A percentile compares a stretch with the other conserved stretches of the same genome.
Conservation (phyloP, 257 asterid species). For the Ocimum tenuiflorum region DNA sequence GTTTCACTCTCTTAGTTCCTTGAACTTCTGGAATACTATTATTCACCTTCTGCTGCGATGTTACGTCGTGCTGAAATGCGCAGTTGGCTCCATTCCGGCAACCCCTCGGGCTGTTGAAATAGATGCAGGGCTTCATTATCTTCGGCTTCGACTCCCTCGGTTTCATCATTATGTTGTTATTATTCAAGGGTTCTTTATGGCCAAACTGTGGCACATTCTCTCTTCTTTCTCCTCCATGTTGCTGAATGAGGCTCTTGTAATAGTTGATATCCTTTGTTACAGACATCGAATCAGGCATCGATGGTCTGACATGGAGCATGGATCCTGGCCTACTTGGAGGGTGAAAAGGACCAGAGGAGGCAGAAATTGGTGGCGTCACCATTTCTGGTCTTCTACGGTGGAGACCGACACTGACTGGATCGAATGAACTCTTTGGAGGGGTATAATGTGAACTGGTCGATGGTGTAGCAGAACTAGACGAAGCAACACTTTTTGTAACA, state of each 20-base stretch:
- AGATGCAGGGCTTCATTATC: slow-evolving; percentile 47
- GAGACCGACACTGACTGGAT: slow-evolving; percentile 19
- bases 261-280: slow-evolving; percentile 59
- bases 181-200: slow-evolving; percentile 25
- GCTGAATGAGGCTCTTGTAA: slow-evolving; percentile 79
- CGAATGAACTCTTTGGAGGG: slow-evolving; percentile 21
- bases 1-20: slow-evolving; percentile 48
- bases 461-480: slow-evolving; percentile 16
- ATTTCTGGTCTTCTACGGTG: slow-evolving; percentile 34
- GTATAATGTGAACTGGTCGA: slow-evolving; percentile 34
- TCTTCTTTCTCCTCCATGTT: slow-evolving; percentile 78
- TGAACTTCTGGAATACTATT: slow-evolving; percentile 41
- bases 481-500: slow-evolving; percentile 18
- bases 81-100: slow-evolving; percentile 55
- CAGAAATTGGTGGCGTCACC: slow-evolving; percentile 23
- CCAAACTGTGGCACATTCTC: slow-evolving; percentile 34
- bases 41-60: slow-evolving; percentile 25
- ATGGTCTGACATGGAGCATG: slow-evolving; percentile 31
- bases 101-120: slow-evolving; percentile 44
- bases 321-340: slow-evolving; percentile 34
- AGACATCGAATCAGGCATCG: too few species aligned
- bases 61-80: slow-evolving; percentile 32
- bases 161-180: slow-evolving; percentile 17
- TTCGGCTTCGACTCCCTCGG: slow-evolving; percentile 34
- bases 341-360: slow-evolving; percentile 35